Evolutionary conservation across 2,329 filamentous ascomycete species (phyloP).

Genomic region (Sclerotinia minor): DNA sequence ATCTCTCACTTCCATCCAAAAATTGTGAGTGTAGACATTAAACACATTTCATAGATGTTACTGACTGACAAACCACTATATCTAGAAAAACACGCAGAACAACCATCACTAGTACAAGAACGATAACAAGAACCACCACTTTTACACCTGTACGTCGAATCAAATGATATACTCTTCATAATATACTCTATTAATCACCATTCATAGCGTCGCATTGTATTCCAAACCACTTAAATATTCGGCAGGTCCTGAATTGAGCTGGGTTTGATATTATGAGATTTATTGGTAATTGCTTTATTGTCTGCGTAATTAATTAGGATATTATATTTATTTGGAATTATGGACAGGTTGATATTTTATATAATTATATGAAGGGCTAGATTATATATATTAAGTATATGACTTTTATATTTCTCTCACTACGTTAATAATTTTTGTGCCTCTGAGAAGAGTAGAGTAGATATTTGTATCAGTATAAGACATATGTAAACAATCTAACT

Average conservation of each 20-base stretch:
- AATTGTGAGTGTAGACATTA: neutral
- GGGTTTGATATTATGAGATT: neutral
- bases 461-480: too few species aligned
- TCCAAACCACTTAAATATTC: neutral
- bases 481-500: too few species aligned
- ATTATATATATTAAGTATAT: neutral
- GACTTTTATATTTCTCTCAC: too few species aligned
- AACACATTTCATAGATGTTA: neutral
- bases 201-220: neutral
- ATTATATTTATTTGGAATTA: neutral
- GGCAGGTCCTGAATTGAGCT: neutral
- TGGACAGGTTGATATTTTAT: neutral
- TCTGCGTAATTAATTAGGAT: neutral
- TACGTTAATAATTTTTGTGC: too few species aligned
- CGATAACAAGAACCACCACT: conserved; percentile 8
- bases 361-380: neutral
- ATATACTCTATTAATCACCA: neutral
- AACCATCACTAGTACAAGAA: conserved; percentile 14
- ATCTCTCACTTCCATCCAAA: neutral
- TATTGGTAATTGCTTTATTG: neutral
- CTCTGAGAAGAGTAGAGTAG: too few species aligned
- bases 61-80: neutral
- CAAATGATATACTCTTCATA: neutral
- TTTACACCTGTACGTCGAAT: neutral
- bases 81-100: neutral